These are phyloP conservation scores for Colletotrichum ledebouriae DNA, from an alignment of 2,329 filamentous ascomycete genomes.

Conservation along the genomic window DNA sequence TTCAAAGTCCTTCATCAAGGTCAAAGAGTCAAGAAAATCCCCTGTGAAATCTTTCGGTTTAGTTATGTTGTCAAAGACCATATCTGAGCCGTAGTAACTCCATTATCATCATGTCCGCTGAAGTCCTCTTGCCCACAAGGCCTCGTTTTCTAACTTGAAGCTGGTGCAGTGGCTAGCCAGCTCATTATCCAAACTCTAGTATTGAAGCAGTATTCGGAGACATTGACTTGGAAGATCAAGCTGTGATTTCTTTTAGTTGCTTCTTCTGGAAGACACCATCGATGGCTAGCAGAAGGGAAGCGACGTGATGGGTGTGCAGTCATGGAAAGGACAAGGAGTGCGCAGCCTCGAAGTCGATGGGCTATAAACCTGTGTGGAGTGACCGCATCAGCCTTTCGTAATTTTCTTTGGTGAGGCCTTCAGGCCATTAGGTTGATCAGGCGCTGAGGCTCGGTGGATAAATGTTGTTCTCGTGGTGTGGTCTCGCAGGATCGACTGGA, in stretches of 20 bases:
- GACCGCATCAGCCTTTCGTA: not conserved
- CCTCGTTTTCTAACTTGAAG: not conserved
- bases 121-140: not conserved
- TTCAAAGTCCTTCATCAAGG: not conserved
- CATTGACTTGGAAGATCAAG: not conserved
- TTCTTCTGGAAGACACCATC: not conserved
- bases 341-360: not conserved
- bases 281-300: accelerated
- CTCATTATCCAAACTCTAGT: not conserved
- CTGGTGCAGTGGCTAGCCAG: not conserved
- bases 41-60: not conserved
- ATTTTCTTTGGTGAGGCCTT: not conserved
- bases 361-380: not conserved
- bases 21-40: not conserved
- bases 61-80: not conserved
- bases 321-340: not conserved
- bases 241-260: not conserved
- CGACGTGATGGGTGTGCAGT: not conserved
- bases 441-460: not conserved
- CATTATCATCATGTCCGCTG: not conserved
- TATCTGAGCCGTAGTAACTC: not conserved
- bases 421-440: not conserved
- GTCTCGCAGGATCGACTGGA: not conserved
- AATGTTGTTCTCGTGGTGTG: not conserved
- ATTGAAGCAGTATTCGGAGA: not conserved